phyloP scores from a whole-genome alignment of 176 grass and related monocot species.

The Metroxylon sagu region DNA sequence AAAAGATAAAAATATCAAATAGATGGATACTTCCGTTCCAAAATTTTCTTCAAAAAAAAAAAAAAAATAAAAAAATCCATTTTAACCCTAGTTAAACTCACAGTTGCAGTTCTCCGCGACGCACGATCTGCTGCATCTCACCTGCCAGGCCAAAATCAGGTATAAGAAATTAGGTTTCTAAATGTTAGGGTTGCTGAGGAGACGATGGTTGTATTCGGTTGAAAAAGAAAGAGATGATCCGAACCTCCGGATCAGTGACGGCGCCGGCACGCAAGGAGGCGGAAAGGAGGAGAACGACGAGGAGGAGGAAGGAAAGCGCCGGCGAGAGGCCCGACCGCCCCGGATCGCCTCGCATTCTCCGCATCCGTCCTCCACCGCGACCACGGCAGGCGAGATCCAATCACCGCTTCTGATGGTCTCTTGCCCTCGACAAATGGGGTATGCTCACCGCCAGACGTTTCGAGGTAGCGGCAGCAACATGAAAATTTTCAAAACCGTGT shows the following conservation, averaged over 20 bases:
- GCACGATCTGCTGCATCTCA: conserved; percentile 59
- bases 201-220: background rate
- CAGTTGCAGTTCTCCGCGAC: conserved; percentile 64
- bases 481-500: too few species aligned
- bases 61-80: background rate
- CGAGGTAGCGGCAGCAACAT: too few species aligned
- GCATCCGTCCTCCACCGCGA: background rate
- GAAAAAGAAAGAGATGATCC: background rate
- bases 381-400: too few species aligned
- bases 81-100: conserved; percentile 19
- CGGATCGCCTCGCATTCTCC: conserved; percentile 5
- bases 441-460: too few species aligned
- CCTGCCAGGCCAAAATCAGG: conserved; percentile 5
- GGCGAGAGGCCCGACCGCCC: conserved; percentile 3
- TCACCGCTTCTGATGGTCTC: conserved; percentile 24
- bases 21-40: too few species aligned
- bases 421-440: too few species aligned
- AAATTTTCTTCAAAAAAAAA: background rate
- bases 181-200: background rate
- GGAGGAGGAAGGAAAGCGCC: conserved; percentile 4
- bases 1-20: background rate
- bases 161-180: background rate
- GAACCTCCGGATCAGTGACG: conserved; percentile 11
- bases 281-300: conserved; percentile 9
- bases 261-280: background rate